Evolutionary conservation across 352 stramenopile genomes (phyloP), one percentile per base, ranked within the genome.

Genomic region (Phytophthora foliorum): DNA sequence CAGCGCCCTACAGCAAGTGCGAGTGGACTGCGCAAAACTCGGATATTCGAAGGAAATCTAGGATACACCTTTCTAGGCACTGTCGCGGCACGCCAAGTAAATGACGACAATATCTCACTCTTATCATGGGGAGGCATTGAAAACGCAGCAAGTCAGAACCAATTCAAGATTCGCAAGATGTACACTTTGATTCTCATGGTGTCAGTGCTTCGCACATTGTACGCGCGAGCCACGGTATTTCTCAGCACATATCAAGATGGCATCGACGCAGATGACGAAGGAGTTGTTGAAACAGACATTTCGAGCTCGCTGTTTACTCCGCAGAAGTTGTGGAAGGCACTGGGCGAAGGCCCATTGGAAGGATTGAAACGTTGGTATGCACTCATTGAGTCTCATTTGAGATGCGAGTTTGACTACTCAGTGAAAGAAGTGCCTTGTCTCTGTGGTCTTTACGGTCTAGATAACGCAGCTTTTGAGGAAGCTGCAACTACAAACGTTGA

Each of bases 171-270:
- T 46, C 85, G 84, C 38, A 90, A 91, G 69, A 91, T 95, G 84
- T 95, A 95, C 74, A 88, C 82, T 25, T 62, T 92, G 0, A 92
- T 95, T 63, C 67, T 94, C 3, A 90, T 95, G 80, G 86, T 93
- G 16, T 92, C 87, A 4, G 79, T 95, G 17, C 69, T 95, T 16
- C 82, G 88, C 4, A 94, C 88, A 7, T 60, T 93, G 16, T 89
- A 93, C 61, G 87, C 84, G 6, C 75, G 79, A 38, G 87, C 80
- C 13, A 84, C 84, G 53, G 69, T 85, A 27, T 89, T 92, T 34
- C 64, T 94, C 2, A 74, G 75, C 25, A 81, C 63, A 2, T 88
- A 76, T 36, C 53, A 69, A 56, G 63, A 72, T 21, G 56, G 46
- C 10, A 44, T 55, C 14, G 50, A 71, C 13, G 34, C 29, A 17